Evolutionary conservation across 2,329 filamentous ascomycete species (phyloP).

Genomic region (Cladosporium sphaerospermum): DNA sequence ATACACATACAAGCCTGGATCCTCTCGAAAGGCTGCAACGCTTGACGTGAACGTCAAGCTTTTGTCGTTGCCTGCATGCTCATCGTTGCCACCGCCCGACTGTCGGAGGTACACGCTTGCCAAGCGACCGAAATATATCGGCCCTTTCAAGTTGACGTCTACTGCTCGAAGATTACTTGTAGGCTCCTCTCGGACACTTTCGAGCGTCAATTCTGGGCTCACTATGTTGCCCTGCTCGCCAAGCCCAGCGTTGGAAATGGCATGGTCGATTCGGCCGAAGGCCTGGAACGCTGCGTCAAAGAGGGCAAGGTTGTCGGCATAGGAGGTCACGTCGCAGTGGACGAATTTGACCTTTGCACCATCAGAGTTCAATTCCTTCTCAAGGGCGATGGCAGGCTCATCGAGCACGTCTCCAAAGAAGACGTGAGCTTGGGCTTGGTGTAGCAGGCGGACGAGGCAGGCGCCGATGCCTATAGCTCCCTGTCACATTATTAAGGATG

Average conservation of each 20-base stretch:
- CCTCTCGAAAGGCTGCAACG: slow-evolving; percentile 44
- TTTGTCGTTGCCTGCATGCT: slow-evolving; percentile 29
- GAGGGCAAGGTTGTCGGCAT: slow-evolving; percentile 41
- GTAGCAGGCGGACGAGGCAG: slow-evolving; percentile 35
- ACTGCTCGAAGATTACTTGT: slow-evolving; percentile 35
- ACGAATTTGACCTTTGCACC: slow-evolving; percentile 33
- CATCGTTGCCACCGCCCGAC: slow-evolving; percentile 22
- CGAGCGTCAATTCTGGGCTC: slow-evolving; percentile 38
- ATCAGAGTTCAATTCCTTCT: slow-evolving; percentile 19
- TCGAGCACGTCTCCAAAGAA: slow-evolving; percentile 41
- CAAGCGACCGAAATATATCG: slow-evolving; percentile 43
- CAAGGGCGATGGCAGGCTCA: slow-evolving; percentile 29
- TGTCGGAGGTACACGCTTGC: slow-evolving; percentile 46
- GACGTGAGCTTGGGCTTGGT: slow-evolving; percentile 35
- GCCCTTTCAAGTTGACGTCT: slow-evolving; percentile 45
- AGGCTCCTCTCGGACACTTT: slow-evolving; percentile 34
- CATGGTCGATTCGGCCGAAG: slow-evolving; percentile 45
- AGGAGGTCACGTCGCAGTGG: slow-evolving; percentile 41
- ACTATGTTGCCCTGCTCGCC: slow-evolving; percentile 42
- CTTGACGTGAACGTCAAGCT: slow-evolving; percentile 42
- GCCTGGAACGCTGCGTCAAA: slow-evolving; percentile 41
- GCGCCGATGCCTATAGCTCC: slow-evolving; percentile 43
- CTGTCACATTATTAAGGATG: slow-evolving; percentile 17
- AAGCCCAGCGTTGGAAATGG: slow-evolving; percentile 44
- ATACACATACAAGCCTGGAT: slow-evolving; percentile 44